phyloP scores from a whole-genome alignment of 2,329 filamentous ascomycete species.

The Rosellinia necatrix region DNA sequence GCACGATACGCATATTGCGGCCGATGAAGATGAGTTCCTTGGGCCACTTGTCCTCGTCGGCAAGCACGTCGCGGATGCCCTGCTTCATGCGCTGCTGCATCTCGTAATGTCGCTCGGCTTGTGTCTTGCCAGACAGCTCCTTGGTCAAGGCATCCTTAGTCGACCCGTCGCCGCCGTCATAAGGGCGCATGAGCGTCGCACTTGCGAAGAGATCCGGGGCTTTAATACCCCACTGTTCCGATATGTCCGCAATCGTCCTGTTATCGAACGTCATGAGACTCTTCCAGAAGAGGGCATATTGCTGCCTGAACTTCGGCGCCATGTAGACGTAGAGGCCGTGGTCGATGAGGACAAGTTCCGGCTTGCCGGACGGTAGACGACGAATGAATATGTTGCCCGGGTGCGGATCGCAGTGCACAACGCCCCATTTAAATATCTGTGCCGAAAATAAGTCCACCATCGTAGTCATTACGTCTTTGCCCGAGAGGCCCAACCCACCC shows the following conservation, averaged over 20 bases:
- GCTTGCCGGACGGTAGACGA: constrained; percentile 76
- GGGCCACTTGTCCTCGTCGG: constrained; percentile 86
- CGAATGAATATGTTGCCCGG: constrained; percentile 97
- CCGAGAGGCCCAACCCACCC: constrained; percentile 81
- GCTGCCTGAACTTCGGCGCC: constrained; percentile 77
- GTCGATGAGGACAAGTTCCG: constrained; percentile 94
- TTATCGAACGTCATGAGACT: constrained; percentile 94
- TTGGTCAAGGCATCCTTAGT: constrained; percentile 68
- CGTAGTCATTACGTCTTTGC: constrained; percentile 90
- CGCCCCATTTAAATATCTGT: constrained; percentile 96
- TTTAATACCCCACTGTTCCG: constrained; percentile 81
- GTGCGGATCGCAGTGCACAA: constrained; percentile 95
- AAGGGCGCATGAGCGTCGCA: constrained; percentile 86
- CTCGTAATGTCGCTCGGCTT: constrained; percentile 79
- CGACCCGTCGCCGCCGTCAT: constrained; percentile 78
- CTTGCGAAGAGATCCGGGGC: constrained; percentile 90
- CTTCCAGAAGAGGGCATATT: constrained; percentile 94
- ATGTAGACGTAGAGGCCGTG: constrained; percentile 96
- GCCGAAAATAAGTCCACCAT: constrained; percentile 97
- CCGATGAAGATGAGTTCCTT: constrained; percentile 92
- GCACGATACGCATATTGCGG: constrained; percentile 88
- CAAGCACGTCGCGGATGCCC: constrained; percentile 68
- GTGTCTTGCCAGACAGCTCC: constrained; percentile 61
- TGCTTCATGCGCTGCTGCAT: constrained; percentile 87
- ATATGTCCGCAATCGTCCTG: constrained; percentile 72